Evolutionary conservation across 2,329 filamentous ascomycete species (phyloP).

Genomic region (Colletotrichum navitas): DNA sequence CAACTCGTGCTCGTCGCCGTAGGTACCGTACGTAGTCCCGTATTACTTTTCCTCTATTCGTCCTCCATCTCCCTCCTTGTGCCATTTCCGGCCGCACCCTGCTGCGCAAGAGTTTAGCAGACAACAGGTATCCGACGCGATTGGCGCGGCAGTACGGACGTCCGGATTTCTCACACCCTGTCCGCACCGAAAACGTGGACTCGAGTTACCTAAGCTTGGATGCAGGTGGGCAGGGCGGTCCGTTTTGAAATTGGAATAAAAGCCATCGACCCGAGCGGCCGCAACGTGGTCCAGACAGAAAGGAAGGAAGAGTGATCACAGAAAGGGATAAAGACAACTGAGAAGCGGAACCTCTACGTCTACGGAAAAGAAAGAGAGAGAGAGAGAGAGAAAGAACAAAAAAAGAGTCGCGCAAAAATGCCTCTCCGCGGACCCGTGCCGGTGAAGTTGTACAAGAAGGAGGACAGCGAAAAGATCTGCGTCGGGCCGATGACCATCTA

Average conservation of each 20-base stretch:
- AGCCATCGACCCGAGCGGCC: no score
- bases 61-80: not conserved
- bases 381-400: not conserved
- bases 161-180: not conserved
- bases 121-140: not conserved
- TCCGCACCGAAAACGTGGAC: not conserved
- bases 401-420: slow-evolving; percentile 43
- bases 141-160: not conserved
- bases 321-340: no score
- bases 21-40: not conserved
- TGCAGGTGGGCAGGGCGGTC: not conserved
- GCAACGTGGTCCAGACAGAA: not conserved
- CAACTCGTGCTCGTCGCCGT: not conserved
- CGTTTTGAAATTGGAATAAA: not conserved
- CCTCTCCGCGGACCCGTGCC: slow-evolving; percentile 50
- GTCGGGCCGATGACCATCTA: slow-evolving; percentile 52
- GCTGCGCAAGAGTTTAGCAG: no score
- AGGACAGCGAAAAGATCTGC: slow-evolving; percentile 48
- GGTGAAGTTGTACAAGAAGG: slow-evolving; percentile 48
- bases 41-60: no score
- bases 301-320: not conserved
- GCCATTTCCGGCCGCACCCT: not conserved
- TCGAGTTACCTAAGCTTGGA: not conserved
- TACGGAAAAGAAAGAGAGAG: no score
- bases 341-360: not conserved